Conservation (phyloP, 805 yeast species). For the Kodamaea kaohsiungensis region DNA sequence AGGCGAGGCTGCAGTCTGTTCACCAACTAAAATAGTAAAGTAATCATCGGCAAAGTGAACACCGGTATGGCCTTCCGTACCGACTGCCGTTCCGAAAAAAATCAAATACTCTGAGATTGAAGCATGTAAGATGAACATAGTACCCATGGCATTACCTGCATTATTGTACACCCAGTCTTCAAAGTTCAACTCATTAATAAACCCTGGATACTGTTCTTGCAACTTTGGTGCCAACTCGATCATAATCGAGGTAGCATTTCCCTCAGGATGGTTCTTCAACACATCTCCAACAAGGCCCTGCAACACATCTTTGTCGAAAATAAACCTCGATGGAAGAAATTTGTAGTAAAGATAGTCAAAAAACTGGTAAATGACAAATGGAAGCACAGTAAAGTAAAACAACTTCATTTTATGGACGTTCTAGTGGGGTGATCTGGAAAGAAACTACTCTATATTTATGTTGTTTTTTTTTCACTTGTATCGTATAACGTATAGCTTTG, state of each 20-base stretch:
- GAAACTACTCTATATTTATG: not conserved
- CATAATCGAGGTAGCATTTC: constrained; percentile 63
- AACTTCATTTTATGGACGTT: constrained; percentile 24
- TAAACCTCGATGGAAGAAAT: constrained; percentile 71
- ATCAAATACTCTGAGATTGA: constrained; percentile 91
- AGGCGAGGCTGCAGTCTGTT: constrained; percentile 72
- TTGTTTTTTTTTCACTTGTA: not conserved
- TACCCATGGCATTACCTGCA: constrained; percentile 99
- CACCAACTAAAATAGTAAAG: constrained; percentile 84
- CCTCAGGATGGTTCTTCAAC: constrained; percentile 53
- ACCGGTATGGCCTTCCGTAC: constrained; percentile 96
- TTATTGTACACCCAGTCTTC: constrained; percentile 96
- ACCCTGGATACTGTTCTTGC: constrained; percentile 66
- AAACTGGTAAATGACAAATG: constrained; percentile 29
- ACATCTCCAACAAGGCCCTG: constrained; percentile 59
- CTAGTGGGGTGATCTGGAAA: not conserved
- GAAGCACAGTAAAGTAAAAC: constrained; percentile 21
- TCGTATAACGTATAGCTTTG: not conserved
- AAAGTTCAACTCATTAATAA: constrained; percentile 67
- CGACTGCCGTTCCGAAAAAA: constrained; percentile 89
- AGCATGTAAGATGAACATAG: constrained; percentile 93
- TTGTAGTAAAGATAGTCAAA: constrained; percentile 47
- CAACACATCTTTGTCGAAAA: constrained; percentile 67
- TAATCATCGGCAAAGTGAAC: constrained; percentile 97
- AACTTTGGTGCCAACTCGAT: constrained; percentile 59